phyloP scores from a whole-genome alignment of 768 basidiomycete genomes.

The Lentinula sp. region DNA sequence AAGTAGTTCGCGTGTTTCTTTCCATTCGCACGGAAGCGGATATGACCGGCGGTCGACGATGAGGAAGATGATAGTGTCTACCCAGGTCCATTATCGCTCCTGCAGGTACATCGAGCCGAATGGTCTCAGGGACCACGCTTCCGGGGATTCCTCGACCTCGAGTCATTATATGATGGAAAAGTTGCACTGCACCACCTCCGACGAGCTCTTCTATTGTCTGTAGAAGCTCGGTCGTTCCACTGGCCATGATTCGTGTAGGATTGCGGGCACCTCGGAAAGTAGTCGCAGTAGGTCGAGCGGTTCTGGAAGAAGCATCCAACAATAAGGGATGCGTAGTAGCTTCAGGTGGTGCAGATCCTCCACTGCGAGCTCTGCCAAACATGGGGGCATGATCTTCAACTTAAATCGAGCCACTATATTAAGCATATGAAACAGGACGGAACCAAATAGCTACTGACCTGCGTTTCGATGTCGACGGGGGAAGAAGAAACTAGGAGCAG shows the following conservation, averaged over 20 bases:
- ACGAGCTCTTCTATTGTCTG: constrained; percentile 79
- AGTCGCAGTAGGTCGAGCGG: constrained; percentile 36
- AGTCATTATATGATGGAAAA: constrained; percentile 77
- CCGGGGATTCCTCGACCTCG: constrained; percentile 39
- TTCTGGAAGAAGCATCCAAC: constrained; percentile 47
- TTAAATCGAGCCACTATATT: constrained; percentile 11
- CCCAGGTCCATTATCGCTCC: constrained; percentile 57
- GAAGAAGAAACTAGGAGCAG: constrained; percentile 42
- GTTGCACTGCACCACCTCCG: constrained; percentile 73
- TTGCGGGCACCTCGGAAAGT: constrained; percentile 48
- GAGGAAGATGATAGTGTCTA: constrained; percentile 36
- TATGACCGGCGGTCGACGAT: constrained; percentile 40
- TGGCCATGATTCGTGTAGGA: constrained; percentile 48
- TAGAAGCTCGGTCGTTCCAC: constrained; percentile 51
- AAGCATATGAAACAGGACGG: constrained; percentile 5
- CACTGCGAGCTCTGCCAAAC: constrained; percentile 57
- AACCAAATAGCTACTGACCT: constrained; percentile 24
- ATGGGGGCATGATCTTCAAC: constrained; percentile 52
- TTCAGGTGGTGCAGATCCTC: constrained; percentile 49
- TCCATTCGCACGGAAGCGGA: constrained; percentile 62
- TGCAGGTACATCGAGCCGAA: constrained; percentile 73
- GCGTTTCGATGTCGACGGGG: constrained; percentile 48
- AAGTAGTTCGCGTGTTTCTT: constrained; percentile 34
- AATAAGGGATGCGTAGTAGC: constrained; percentile 80
- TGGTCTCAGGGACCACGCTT: constrained; percentile 44